Evolutionary conservation across 345 rosid genomes (phyloP).

Genomic region (Melaleuca alternifolia): DNA sequence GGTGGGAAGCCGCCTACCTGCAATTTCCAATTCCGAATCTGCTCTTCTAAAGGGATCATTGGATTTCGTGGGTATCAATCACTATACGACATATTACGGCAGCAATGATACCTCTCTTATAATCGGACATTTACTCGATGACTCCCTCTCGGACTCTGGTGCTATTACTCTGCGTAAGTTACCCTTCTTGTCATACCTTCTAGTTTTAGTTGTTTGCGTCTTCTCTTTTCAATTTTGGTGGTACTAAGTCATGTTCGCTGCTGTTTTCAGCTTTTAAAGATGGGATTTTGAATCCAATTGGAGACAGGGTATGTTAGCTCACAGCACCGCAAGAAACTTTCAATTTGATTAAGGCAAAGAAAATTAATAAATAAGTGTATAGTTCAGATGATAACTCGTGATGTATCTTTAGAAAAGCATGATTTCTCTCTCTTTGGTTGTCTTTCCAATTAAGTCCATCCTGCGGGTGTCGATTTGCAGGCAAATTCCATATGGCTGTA

Average conservation of each 20-base stretch:
- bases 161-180: conserved; percentile 68
- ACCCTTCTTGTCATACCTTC: not conserved
- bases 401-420: not conserved
- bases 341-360: not conserved
- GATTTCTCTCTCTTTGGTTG: not conserved
- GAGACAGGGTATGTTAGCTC: conserved; percentile 48
- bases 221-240: not conserved
- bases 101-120: conserved; percentile 16
- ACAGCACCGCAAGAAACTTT: not conserved
- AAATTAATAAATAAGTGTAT: not conserved
- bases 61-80: conserved; percentile 93
- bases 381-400: not conserved
- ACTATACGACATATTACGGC: conserved; percentile 82
- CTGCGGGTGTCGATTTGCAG: conserved; percentile 11
- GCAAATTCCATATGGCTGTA: conserved; percentile 66
- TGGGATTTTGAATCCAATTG: conserved; percentile 30
- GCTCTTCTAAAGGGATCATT: conserved; percentile 64
- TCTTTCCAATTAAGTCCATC: not conserved
- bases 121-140: conserved; percentile 38
- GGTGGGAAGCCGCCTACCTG: conserved; percentile 69
- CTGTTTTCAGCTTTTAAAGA: conserved; percentile 49
- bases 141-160: conserved; percentile 74
- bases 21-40: conserved; percentile 45
- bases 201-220: not conserved
- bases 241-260: not conserved